Evolutionary conservation across 306 rosid genomes (phyloP), one percentile per base, ranked within the genome.

Genomic region (Lathyrus sativus): DNA sequence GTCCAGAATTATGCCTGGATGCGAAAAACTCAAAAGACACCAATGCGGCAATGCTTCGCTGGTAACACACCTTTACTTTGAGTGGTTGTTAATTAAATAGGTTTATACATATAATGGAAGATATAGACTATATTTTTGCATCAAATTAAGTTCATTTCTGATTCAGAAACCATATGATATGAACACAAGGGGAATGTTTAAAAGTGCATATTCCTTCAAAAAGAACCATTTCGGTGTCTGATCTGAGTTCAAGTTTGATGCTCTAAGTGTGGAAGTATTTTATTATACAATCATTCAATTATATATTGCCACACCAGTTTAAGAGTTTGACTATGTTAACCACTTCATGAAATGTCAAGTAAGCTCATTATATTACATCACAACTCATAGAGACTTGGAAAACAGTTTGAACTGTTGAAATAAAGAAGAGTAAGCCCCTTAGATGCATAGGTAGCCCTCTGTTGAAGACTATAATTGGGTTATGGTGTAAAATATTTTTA

Each of bases 11-110:
- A 79, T 88, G 86, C 80, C 76, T 93, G 79, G 98, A 93, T 82
- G 90, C 98, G 41, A 88, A 84, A 81, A 88, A 93, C 70, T 90
- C 96, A 7, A 93, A 88, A 79, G 98, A 93, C 76, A 93, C 98
- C 50, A 90, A 85, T 85, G 96, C 96, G 65, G 98, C 98, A 67
- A 90, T 93, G 98, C 96, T 93, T 68, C 87, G 98, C 58, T 93
- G 98, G 98, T 93, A 90, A 85, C 15, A 42, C 41, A 53, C 42
- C 42, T 49, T 43, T 61, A 48, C 73, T 28, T 19, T 11, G 6
- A 38, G n/a, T 68, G 62, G 46, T 22, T 57, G 31, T 74, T 70
- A 19, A 0, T 55, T 62, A 48, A 56, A 28, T 72, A 42, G 31
- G 9, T 51, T 76, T 37, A 70, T 45, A 10, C 14, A 17, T 62